Evolutionary conservation across 2,329 filamentous ascomycete species (phyloP).

Genomic region (Fusarium chaquense): DNA sequence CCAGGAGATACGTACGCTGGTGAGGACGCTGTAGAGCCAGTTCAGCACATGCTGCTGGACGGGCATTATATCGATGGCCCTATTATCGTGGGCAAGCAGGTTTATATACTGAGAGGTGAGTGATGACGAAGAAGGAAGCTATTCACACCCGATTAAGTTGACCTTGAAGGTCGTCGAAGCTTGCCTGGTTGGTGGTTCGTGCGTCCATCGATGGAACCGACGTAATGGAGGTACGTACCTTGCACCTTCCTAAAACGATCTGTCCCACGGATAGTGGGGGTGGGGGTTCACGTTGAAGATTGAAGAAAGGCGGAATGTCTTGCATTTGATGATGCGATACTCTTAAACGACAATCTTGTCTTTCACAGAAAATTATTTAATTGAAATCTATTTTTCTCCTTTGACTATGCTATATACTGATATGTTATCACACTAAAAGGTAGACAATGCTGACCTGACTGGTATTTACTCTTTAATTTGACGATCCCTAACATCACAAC

Average conservation of each 20-base stretch:
- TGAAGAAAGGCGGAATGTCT: neutral
- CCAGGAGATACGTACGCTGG: constrained; percentile 67
- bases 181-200: constrained; percentile 37
- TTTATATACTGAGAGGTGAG: neutral
- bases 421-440: neutral
- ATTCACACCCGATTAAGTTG: constrained; percentile 22
- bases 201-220: constrained; percentile 33
- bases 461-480: neutral
- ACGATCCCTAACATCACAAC: neutral
- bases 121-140: constrained; percentile 13
- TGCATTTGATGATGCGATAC: neutral
- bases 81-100: neutral
- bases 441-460: neutral
- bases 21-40: constrained; percentile 94
- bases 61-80: constrained; percentile 61
- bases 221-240: constrained; percentile 41
- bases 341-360: neutral
- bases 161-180: constrained; percentile 36
- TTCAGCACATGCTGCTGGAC: constrained; percentile 91
- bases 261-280: constrained; percentile 37
- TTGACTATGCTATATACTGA: too few species aligned
- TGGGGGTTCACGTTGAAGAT: constrained; percentile 1
- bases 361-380: neutral
- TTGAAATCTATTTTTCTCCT: too few species aligned
- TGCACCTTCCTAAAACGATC: constrained; percentile 37